These are phyloP conservation scores for Agrocybe pediades DNA, from an alignment of 768 basidiomycete genomes.

Conservation along the genomic window DNA sequence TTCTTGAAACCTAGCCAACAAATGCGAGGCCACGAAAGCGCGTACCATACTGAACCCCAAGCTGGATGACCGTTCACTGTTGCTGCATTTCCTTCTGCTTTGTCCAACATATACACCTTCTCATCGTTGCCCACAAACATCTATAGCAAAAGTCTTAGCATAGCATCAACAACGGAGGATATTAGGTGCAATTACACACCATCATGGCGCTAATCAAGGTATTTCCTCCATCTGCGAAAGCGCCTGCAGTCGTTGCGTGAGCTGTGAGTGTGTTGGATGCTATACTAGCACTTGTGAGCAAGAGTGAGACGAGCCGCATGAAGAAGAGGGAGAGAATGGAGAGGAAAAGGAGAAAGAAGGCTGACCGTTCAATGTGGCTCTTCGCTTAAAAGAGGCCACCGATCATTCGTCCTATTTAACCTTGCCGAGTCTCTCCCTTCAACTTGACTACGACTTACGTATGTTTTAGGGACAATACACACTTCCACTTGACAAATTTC, in stretches of 20 bases:
- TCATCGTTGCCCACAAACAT: slow-evolving; percentile 80
- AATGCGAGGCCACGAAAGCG: not conserved
- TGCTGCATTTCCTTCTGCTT: slow-evolving; percentile 77
- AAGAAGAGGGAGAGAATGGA: too few relatives aligned
- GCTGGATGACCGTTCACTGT: slow-evolving; percentile 71
- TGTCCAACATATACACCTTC: slow-evolving; percentile 90
- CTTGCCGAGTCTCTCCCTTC: too few relatives aligned
- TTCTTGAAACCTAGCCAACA: not conserved
- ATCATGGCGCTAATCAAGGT: slow-evolving; percentile 55
- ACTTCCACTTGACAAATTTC: too few relatives aligned
- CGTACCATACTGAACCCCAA: slow-evolving; percentile 71
- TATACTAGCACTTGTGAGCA: too few relatives aligned
- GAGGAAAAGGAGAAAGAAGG: too few relatives aligned
- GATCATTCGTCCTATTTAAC: too few relatives aligned
- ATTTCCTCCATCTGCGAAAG: slow-evolving; percentile 47
- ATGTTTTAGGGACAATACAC: too few relatives aligned
- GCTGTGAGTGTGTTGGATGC: too few relatives aligned
- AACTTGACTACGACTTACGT: too few relatives aligned
- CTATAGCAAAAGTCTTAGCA: slow-evolving; percentile 30
- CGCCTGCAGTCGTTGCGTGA: slow-evolving; percentile 42
- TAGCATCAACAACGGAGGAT: slow-evolving; percentile 4
- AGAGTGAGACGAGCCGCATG: too few relatives aligned
- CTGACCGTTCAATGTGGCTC: too few relatives aligned
- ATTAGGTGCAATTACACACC: slow-evolving; percentile 30
- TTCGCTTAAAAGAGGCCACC: too few relatives aligned